A percentile compares a stretch with the other conserved stretches of the same genome.
These are phyloP conservation scores for Rhodotorula sp. DNA, from an alignment of 1,284 basidiomycete species.

Conservation along the genomic window DNA sequence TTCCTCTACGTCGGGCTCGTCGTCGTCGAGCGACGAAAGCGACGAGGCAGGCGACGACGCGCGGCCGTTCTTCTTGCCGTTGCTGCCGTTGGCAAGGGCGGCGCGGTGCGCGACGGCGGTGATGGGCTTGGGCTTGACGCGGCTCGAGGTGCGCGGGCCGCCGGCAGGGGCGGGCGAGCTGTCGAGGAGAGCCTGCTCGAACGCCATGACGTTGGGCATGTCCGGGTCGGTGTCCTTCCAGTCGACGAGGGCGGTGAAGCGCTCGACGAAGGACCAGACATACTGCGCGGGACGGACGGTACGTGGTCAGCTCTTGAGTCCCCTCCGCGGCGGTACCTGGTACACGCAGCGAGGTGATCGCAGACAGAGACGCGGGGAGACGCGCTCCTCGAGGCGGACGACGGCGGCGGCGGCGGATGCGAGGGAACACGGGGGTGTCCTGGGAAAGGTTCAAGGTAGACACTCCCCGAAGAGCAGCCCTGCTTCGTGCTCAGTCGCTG, in stretches of 20 bases:
- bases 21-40: conserved; percentile 8
- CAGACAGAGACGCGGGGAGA: no score
- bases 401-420: no score
- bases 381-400: no score
- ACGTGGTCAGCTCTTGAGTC: background rate
- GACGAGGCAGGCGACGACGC: conserved; percentile 6
- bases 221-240: background rate
- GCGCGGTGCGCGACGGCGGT: background rate
- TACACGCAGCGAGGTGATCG: no score
- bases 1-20: background rate
- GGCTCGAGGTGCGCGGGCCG: background rate
- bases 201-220: conserved; percentile 22
- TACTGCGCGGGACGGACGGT: conserved; percentile 22
- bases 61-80: conserved; percentile 1
- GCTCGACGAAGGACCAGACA: conserved; percentile 36
- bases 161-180: conserved; percentile 16
- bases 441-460: no score
- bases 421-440: no score
- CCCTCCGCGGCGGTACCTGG: background rate
- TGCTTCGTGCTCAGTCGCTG: background rate
- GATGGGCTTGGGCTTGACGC: conserved; percentile 2
- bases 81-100: background rate
- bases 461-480: background rate
- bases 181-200: conserved; percentile 36
- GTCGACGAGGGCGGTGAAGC: conserved; percentile 34